These are phyloP conservation scores for Ceratocystis destructans DNA, from an alignment of 2,329 filamentous ascomycete species.

Conservation along the genomic window DNA sequence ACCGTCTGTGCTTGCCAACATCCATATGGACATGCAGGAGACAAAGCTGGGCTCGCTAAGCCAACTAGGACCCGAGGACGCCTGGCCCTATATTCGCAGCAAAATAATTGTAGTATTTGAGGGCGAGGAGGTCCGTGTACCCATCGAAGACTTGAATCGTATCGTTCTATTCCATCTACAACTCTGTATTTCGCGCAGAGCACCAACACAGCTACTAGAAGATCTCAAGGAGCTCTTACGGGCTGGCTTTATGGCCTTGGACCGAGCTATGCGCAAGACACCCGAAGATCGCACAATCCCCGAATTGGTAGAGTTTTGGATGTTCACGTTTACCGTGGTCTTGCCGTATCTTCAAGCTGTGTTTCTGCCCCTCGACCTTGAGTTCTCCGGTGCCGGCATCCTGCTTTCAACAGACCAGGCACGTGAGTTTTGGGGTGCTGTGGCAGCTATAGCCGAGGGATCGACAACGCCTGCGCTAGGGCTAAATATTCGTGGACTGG, in stretches of 20 bases:
- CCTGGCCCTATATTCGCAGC: conserved; percentile 67
- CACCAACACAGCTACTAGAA: conserved; percentile 57
- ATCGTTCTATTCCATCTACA: conserved; percentile 68
- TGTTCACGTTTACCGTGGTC: conserved; percentile 79
- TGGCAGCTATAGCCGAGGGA: conserved; percentile 25
- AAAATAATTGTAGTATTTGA: conserved; percentile 68
- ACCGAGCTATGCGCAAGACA: conserved; percentile 64
- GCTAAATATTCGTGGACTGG: conserved; percentile 68
- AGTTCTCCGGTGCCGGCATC: conserved; percentile 72
- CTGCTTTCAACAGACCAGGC: conserved; percentile 68
- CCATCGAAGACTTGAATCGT: conserved; percentile 71
- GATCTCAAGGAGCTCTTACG: conserved; percentile 60
- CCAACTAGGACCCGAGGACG: conserved; percentile 47
- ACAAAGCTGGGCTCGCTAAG: conserved; percentile 11
- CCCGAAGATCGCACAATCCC: conserved; percentile 82
- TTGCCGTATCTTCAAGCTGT: conserved; percentile 91
- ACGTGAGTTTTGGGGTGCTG: conserved; percentile 77
- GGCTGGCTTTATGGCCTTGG: conserved; percentile 76
- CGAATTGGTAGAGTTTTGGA: conserved; percentile 83
- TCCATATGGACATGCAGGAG: conserved; percentile 15
- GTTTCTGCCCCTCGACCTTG: conserved; percentile 81
- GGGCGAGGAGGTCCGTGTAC: conserved; percentile 64
- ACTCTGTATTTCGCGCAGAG: conserved; percentile 60
- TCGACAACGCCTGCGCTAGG: conserved; percentile 4
- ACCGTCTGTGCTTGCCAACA: conserved; percentile 13